Percentiles rank a stretch among this genome's conserved stretches.
Evolutionary conservation across 1,284 basidiomycete genomes (phyloP).

Genomic region (Trametes polyzona): DNA sequence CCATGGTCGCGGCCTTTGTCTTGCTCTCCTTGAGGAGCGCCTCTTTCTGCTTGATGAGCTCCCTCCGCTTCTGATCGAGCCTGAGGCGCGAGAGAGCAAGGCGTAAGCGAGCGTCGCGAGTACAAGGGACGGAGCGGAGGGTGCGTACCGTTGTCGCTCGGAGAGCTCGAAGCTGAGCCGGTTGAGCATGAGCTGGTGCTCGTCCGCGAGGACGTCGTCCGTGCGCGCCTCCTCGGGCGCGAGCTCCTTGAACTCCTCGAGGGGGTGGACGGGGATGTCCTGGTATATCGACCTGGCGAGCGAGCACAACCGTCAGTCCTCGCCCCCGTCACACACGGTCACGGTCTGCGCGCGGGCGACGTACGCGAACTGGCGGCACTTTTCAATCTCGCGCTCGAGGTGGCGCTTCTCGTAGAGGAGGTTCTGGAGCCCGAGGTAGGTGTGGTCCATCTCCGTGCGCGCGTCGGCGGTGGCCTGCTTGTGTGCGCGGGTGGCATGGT

Average conservation of each 20-base stretch:
- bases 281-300: slow-evolving; percentile 68
- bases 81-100: slow-evolving; percentile 41
- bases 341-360: slow-evolving; percentile 33
- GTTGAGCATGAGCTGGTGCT: slow-evolving; percentile 82
- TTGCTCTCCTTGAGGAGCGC: slow-evolving; percentile 76
- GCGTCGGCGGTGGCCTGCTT: slow-evolving; percentile 78
- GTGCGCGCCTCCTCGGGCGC: slow-evolving; percentile 70
- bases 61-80: slow-evolving; percentile 67
- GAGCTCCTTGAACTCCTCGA: slow-evolving; percentile 65
- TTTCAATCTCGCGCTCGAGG: slow-evolving; percentile 84
- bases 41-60: slow-evolving; percentile 68
- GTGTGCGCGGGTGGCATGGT: slow-evolving; percentile 64
- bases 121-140: slow-evolving; percentile 18
- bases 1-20: slow-evolving; percentile 64
- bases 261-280: slow-evolving; percentile 70
- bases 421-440: slow-evolving; percentile 80
- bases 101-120: slow-evolving; percentile 2
- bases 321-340: background rate
- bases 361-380: slow-evolving; percentile 85
- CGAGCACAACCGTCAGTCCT: background rate
- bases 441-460: slow-evolving; percentile 81
- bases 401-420: slow-evolving; percentile 83
- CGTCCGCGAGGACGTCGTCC: slow-evolving; percentile 60
- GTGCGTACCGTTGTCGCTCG: slow-evolving; percentile 74
- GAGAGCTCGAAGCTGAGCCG: slow-evolving; percentile 80